phyloP scores from a whole-genome alignment of 805 yeast species.

The Schwanniomyces yamadae region DNA sequence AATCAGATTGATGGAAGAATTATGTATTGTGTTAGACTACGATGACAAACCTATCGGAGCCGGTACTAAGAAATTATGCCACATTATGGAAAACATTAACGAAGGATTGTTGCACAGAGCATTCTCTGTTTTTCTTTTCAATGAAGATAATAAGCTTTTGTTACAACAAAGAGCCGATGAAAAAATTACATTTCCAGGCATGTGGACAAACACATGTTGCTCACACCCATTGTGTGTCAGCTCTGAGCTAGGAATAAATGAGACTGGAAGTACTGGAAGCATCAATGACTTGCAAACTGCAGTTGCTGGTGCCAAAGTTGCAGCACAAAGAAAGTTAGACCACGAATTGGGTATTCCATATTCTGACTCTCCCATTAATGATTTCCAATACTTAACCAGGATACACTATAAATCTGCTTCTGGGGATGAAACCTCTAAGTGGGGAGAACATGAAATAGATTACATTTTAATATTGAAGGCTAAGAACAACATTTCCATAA shows the following conservation, averaged over 20 bases:
- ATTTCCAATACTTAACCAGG: conserved; percentile 83
- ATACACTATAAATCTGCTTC: conserved; percentile 89
- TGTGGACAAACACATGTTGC: conserved; percentile 99
- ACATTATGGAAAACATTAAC: conserved; percentile 82
- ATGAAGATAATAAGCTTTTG: conserved; percentile 69
- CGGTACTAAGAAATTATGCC: conserved; percentile 89
- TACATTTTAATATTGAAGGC: conserved; percentile 80
- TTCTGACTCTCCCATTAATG: conserved; percentile 57
- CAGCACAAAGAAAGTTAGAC: conserved; percentile 87
- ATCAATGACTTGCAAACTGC: conserved; percentile 51
- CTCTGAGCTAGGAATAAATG: conserved; percentile 65
- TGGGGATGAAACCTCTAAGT: conserved; percentile 64
- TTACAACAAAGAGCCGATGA: conserved; percentile 96
- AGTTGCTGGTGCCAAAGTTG: conserved; percentile 74
- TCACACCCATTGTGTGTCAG: conserved; percentile 92
- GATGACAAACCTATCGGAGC: conserved; percentile 88
- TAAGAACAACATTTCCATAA: conserved; percentile 49
- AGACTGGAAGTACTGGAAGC: conserved; percentile 12
- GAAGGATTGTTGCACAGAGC: conserved; percentile 91
- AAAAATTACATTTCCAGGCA: conserved; percentile 91
- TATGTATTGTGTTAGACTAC: conserved; percentile 90
- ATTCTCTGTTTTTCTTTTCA: conserved; percentile 91
- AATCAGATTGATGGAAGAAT: conserved; percentile 91
- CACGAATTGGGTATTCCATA: conserved; percentile 88
- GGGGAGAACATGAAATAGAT: conserved; percentile 99